These are phyloP conservation scores for Parasitella parasitica DNA, from an alignment of 371 early-diverging fungal genomes.

Conservation along the genomic window DNA sequence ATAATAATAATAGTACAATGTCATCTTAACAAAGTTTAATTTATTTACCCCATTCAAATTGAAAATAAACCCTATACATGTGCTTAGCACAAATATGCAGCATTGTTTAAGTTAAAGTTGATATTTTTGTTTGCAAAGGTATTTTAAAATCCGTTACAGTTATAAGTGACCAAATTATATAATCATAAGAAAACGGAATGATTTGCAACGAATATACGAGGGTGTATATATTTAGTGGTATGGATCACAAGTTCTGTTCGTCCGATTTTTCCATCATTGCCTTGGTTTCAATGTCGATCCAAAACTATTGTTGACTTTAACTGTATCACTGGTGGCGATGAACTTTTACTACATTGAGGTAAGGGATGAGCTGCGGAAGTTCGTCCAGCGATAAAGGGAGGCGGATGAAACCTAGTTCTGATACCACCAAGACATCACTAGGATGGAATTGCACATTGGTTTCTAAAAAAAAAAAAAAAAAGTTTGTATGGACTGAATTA, in stretches of 20 bases:
- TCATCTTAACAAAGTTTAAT: too few species aligned
- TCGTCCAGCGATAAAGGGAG: constrained; percentile 13
- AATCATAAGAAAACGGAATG: not conserved
- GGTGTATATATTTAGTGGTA: constrained; percentile 4
- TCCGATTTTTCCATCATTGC: constrained; percentile 13
- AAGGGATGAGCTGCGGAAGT: constrained; percentile 13
- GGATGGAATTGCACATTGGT: constrained; percentile 12
- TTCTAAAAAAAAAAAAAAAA: constrained; percentile 6
- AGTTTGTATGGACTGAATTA: constrained; percentile 10
- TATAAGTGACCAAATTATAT: too few species aligned
- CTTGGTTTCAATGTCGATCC: constrained; percentile 3
- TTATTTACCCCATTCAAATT: too few species aligned
- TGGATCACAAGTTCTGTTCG: constrained; percentile 5
- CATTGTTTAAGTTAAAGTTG: too few species aligned
- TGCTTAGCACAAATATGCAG: too few species aligned
- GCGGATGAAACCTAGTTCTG: constrained; percentile 11
- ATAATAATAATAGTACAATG: too few species aligned
- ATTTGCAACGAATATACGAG: constrained; percentile 3
- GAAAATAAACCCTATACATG: too few species aligned
- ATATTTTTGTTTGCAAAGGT: too few species aligned
- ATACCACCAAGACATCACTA: constrained; percentile 7
- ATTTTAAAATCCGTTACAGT: too few species aligned
- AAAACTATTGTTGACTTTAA: constrained; percentile 4
- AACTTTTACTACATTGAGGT: constrained; percentile 9
- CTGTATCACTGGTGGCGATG: constrained; percentile 8